Evolutionary conservation across 768 basidiomycete genomes (phyloP).

Genomic region (Baorangia bicolor): DNA sequence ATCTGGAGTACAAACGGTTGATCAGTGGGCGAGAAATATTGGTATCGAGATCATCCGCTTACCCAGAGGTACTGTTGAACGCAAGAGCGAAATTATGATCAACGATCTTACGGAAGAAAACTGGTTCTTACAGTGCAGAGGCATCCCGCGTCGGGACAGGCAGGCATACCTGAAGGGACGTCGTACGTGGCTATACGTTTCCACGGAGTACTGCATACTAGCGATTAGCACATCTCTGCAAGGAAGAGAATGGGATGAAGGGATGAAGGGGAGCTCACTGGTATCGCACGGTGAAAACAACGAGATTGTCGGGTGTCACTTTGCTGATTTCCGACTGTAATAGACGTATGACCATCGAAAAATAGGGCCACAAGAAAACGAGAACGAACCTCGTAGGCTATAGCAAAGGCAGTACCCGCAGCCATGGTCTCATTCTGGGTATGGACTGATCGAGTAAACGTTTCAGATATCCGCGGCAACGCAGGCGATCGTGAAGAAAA

Average conservation of each 20-base stretch:
- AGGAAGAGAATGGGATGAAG: neutral
- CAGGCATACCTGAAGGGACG: constrained; percentile 3
- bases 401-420: constrained; percentile 7
- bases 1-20: neutral
- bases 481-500: neutral
- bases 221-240: neutral
- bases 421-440: constrained; percentile 6
- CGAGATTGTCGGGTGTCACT: neutral
- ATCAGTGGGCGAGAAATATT: neutral
- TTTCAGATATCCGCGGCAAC: neutral
- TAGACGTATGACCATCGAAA: neutral
- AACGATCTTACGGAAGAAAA: neutral
- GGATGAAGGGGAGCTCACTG: constrained; percentile 2
- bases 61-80: constrained; percentile 10
- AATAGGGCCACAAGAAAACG: neutral
- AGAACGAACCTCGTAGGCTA: constrained; percentile 16
- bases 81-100: neutral
- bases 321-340: neutral
- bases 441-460: constrained; percentile 7
- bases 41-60: neutral
- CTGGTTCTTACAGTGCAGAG: neutral
- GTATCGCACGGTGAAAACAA: neutral
- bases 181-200: neutral
- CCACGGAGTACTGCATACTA: constrained; percentile 12
- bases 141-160: constrained; percentile 4